Evolutionary conservation across 2,329 filamentous ascomycete species (phyloP).

Genomic region (Ceratocystis diversiconidia): DNA sequence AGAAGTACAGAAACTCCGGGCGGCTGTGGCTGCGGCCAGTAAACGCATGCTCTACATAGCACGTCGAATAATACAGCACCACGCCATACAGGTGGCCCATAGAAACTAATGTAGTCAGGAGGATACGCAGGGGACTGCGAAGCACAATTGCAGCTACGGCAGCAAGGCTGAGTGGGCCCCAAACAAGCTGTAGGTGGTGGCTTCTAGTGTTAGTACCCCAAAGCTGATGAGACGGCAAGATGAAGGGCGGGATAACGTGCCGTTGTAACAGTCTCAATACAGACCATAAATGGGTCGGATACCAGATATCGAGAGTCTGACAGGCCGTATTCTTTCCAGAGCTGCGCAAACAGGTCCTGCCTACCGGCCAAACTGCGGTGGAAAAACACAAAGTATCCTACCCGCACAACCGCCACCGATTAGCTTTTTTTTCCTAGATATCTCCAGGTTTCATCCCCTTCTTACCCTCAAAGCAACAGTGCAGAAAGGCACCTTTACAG

Average conservation of each 20-base stretch:
- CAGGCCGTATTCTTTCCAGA: slow-evolving; percentile 86
- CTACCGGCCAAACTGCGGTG: slow-evolving; percentile 50
- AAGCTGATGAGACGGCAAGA: background rate
- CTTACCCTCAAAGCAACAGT: slow-evolving; percentile 67
- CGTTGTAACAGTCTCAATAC: slow-evolving; percentile 69
- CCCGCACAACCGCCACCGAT: background rate
- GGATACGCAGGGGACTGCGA: slow-evolving; percentile 33
- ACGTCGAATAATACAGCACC: slow-evolving; percentile 48
- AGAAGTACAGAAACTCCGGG: slow-evolving; percentile 47
- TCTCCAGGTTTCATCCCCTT: background rate
- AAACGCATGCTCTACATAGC: slow-evolving; percentile 33
- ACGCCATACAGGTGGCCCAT: slow-evolving; percentile 46
- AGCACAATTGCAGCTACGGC: slow-evolving; percentile 33
- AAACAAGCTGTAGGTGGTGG: slow-evolving; percentile 30
- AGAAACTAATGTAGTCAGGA: slow-evolving; percentile 37
- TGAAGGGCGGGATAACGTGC: slow-evolving; percentile 33
- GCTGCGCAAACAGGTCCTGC: slow-evolving; percentile 63
- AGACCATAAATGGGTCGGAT: slow-evolving; percentile 70
- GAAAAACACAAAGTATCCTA: slow-evolving; percentile 63
- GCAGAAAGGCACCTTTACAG: slow-evolving; percentile 47
- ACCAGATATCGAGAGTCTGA: slow-evolving; percentile 81
- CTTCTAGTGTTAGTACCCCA: background rate
- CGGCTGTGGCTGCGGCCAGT: slow-evolving; percentile 38
- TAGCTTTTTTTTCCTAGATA: too few relatives aligned
- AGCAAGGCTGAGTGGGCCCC: slow-evolving; percentile 44